Evolutionary conservation across 2,329 filamentous ascomycete genomes (phyloP), one percentile per base, ranked within the genome.

Genomic region (Fonsecaea erecta): DNA sequence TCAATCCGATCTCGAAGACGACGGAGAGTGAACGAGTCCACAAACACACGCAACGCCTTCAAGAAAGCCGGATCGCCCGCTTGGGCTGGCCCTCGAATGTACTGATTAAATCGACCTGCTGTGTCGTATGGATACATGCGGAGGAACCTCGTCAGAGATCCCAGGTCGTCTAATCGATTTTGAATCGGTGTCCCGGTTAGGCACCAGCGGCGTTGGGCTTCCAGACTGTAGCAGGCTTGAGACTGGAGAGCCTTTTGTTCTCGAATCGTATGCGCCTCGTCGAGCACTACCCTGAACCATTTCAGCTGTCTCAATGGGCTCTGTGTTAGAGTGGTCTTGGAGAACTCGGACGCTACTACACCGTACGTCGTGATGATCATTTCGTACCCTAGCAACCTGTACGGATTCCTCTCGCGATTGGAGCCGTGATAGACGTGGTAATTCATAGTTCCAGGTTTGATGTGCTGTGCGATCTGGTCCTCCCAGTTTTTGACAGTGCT

Each of bases 181-280:
- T 98, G 94, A 8, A 98, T 91, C 0, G 93, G 95, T 0, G 95
- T 98, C 61, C 94, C 95, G 0, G 95, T 98, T n/a, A 98, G 92
- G 2, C 93, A 94, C 95, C 95, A 99, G 35, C 93, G 89, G 34
- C 93, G 87, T 73, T 91, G 86, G 1, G 93, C 91, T 66, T 90
- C 85, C 2, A 98, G 82, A 21, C 87, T 85, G 69, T 92, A 93
- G 21, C 95, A 91, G 2, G 92, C 91, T 75, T 93, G 92, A 60
- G 93, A 96, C 71, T 94, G 90, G 46, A 90, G 82, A 0, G 93
- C 94, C 2, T 83, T 86, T 68, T 91, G 89, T 72, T 96, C 94
- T 28, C 95, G 91, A 70, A 99, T 98, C 77, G 91, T 91, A 75
- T 99, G 95, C 0, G 93, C 95, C 78, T 99, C 94, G 69, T 98